Base-by-base conservation (phyloP, 2,329 filamentous ascomycete genomes). In the Bipolaris zeicola region DNA sequence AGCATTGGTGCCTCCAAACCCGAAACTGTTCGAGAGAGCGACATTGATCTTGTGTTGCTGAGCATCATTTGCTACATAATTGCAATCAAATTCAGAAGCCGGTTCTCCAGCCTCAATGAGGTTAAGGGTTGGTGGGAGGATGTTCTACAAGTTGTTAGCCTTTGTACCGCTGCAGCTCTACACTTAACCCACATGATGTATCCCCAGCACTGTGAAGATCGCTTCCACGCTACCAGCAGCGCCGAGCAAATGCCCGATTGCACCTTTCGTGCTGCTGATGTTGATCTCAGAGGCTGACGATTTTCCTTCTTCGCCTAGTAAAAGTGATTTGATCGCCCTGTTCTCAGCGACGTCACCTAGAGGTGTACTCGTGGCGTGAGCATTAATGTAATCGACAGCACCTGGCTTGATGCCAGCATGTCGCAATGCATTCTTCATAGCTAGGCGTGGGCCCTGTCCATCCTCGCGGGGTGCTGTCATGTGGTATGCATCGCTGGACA, bases 1-100 rank as follows among this genome's bases (percentile, higher is more conserved):
- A 39, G 94, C 93, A 78, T 99, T 99, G 1, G 94, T 98, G 14
- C 95, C 95, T 10, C 95, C 95, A 79, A 99, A 99, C 0, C 95
- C 95, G 78, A 99, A 99, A 73, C 94, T 98, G 71, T 99, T 99
- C 3, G 91, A 95, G 55, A 99, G 68, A 5, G 90, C 91, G 20
- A 94, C 88, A 55, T 86, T 79, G 10, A 98, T 85, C 2, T 81
- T 73, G 63, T 86, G 87, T 50, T 89, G 76, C 75, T 97, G 93
- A 0, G 92, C 83, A 43, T 80, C 71, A 3, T 87, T 81, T 0
- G 92, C 86, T 3, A 96, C 87, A 74, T 97, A 94, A 72, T 98
- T 97, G 79, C 94, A 96, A 61, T 87, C 80, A 51, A 91, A 89
- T 3, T 87, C 83, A 54, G 81, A 83, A 1, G 86, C 81, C 41